Evolutionary conservation across 371 early-diverging fungal species (phyloP).

Genomic region (Mortierella sp.): DNA sequence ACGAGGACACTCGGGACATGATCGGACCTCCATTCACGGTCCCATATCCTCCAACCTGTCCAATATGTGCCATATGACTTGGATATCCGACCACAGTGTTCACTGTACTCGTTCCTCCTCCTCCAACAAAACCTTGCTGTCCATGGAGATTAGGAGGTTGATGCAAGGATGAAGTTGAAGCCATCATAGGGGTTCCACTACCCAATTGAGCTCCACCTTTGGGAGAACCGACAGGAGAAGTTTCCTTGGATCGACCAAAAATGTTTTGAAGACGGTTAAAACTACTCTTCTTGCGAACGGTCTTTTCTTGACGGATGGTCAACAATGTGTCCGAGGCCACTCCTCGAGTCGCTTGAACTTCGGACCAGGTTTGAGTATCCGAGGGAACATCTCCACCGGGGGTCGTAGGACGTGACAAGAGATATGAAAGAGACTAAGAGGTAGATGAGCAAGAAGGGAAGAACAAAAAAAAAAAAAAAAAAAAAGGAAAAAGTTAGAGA

Average conservation of each 20-base stretch:
- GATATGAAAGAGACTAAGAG: slow-evolving; percentile 36
- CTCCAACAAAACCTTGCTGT: background rate
- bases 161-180: slow-evolving; percentile 10
- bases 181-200: slow-evolving; percentile 2
- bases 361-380: slow-evolving; percentile 50
- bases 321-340: slow-evolving; percentile 30
- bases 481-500: background rate
- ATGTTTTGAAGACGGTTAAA: slow-evolving; percentile 44
- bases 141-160: slow-evolving; percentile 1
- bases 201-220: background rate
- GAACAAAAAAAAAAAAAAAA: slow-evolving; percentile 4
- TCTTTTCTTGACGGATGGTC: slow-evolving; percentile 39
- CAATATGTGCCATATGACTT: slow-evolving; percentile 19
- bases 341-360: slow-evolving; percentile 45
- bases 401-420: slow-evolving; percentile 43
- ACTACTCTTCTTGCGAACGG: slow-evolving; percentile 45
- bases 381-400: slow-evolving; percentile 36
- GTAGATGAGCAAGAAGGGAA: background rate
- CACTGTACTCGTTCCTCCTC: background rate
- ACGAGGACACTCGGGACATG: slow-evolving; percentile 13
- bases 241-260: slow-evolving; percentile 46
- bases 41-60: slow-evolving; percentile 36
- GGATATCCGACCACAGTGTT: slow-evolving; percentile 28
- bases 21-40: slow-evolving; percentile 48
- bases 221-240: slow-evolving; percentile 35